These are phyloP conservation scores for Talaromyces albobiverticillius DNA, from an alignment of 2,329 filamentous ascomycete genomes.

Conservation along the genomic window DNA sequence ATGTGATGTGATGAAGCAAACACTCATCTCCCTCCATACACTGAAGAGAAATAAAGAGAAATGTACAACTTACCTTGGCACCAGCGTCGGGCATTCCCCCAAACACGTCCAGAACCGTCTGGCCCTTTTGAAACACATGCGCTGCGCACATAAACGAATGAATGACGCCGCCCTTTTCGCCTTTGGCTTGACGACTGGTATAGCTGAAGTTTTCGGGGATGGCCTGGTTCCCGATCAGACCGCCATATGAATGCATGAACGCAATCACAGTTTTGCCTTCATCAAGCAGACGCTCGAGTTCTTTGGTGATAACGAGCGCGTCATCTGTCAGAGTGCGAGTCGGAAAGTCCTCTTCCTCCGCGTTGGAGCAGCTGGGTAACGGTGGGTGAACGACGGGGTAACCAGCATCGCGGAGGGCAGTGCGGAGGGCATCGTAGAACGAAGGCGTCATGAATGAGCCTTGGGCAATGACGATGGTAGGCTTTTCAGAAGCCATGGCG, in stretches of 20 bases:
- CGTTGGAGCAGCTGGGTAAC: slow-evolving; percentile 13
- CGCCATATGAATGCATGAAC: slow-evolving; percentile 26
- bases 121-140: slow-evolving; percentile 19
- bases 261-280: slow-evolving; percentile 18
- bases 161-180: slow-evolving; percentile 17
- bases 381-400: slow-evolving; percentile 12
- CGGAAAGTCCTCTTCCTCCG: slow-evolving; percentile 10
- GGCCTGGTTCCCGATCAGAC: slow-evolving; percentile 22
- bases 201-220: slow-evolving; percentile 17
- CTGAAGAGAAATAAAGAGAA: background rate
- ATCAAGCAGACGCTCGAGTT: slow-evolving; percentile 19
- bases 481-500: background rate
- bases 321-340: slow-evolving; percentile 13
- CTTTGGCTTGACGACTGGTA: slow-evolving; percentile 11
- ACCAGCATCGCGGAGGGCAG: slow-evolving; percentile 6
- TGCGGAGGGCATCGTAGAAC: slow-evolving; percentile 9
- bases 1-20: too few species aligned
- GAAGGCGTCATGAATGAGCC: slow-evolving; percentile 11
- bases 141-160: slow-evolving; percentile 21
- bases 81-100: slow-evolving; percentile 13
- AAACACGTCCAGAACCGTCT: slow-evolving; percentile 17
- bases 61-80: slow-evolving; percentile 11
- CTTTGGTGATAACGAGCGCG: slow-evolving; percentile 7
- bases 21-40: too few species aligned
- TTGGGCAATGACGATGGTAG: slow-evolving; percentile 14